phyloP scores from a whole-genome alignment of 176 grass and related monocot genomes.

The Alloteropsis semialata region DNA sequence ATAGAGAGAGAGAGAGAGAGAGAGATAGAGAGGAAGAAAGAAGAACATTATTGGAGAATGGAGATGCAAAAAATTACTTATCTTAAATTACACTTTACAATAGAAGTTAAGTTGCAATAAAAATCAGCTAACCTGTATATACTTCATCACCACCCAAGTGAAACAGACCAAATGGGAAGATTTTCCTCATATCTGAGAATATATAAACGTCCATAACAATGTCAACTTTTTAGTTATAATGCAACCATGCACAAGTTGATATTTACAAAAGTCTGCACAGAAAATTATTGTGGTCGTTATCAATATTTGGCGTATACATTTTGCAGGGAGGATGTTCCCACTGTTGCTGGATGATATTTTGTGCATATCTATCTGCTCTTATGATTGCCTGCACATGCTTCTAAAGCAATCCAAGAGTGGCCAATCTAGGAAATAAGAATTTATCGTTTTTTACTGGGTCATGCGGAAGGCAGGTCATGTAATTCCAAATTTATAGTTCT shows the following conservation, averaged over 20 bases:
- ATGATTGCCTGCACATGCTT: not conserved
- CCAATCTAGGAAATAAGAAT: slow-evolving; percentile 8
- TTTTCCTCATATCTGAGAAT: slow-evolving; percentile 90
- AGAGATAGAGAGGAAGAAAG: too few species aligned
- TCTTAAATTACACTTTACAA: not conserved
- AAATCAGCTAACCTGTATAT: slow-evolving; percentile 68
- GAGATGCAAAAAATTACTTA: too few species aligned
- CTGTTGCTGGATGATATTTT: slow-evolving; percentile 6
- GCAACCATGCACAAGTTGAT: not conserved
- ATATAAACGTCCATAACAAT: not conserved
- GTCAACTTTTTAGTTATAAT: slow-evolving; percentile 9
- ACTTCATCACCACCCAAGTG: slow-evolving; percentile 99
- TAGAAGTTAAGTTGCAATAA: slow-evolving; percentile 18
- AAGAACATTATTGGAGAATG: too few species aligned
- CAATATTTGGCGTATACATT: not conserved
- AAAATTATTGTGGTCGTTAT: slow-evolving; percentile 9
- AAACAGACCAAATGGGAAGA: slow-evolving; percentile 93
- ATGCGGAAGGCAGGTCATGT: not conserved
- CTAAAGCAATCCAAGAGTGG: not conserved
- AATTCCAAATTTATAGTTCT: not conserved
- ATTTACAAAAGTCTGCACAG: not conserved
- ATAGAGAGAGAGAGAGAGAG: too few species aligned
- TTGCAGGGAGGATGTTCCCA: slow-evolving; percentile 13
- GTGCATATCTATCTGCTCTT: not conserved
- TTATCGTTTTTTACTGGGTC: not conserved